Conservation (phyloP, 352 stramenopile species). For the Globisporangium echinulatum region DNA sequence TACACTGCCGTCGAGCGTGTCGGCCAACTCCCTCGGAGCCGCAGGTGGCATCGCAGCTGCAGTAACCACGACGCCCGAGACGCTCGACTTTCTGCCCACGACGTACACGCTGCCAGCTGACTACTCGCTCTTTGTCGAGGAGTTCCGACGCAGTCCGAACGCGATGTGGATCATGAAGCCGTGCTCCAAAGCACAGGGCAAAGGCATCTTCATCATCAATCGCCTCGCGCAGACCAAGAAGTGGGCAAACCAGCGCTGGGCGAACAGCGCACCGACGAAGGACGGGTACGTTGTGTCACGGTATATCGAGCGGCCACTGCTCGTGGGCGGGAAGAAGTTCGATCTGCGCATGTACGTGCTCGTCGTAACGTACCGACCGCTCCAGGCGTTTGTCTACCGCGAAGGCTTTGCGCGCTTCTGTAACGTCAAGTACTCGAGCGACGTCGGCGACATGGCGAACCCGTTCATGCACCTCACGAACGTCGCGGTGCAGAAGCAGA, state of each 20-base stretch:
- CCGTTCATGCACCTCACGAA: conserved; percentile 88
- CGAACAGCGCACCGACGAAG: conserved; percentile 67
- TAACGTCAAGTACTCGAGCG: conserved; percentile 86
- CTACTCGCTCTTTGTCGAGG: conserved; percentile 92
- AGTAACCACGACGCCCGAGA: conserved; percentile 3
- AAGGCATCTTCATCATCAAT: conserved; percentile 93
- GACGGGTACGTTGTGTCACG: conserved; percentile 86
- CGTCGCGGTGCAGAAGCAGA: conserved; percentile 88
- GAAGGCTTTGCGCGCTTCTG: conserved; percentile 92
- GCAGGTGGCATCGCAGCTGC: background rate
- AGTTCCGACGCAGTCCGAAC: conserved; percentile 80
- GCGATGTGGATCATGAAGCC: conserved; percentile 95
- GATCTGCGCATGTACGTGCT: conserved; percentile 91
- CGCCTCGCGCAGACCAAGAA: conserved; percentile 91
- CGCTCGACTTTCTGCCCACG: conserved; percentile 76
- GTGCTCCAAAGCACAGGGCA: conserved; percentile 84
- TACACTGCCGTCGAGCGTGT: background rate
- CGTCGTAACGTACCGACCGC: conserved; percentile 84
- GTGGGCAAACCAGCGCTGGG: conserved; percentile 73
- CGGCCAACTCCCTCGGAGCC: background rate
- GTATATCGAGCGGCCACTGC: conserved; percentile 88
- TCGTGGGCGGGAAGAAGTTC: conserved; percentile 92
- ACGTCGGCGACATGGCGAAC: conserved; percentile 86
- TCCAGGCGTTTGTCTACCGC: conserved; percentile 73
- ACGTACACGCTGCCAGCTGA: conserved; percentile 92